A percentile compares a stretch with the other conserved stretches of the same genome.
Conservation (phyloP, 129 eudicot species). For the Heracleum sosnowskyi region DNA sequence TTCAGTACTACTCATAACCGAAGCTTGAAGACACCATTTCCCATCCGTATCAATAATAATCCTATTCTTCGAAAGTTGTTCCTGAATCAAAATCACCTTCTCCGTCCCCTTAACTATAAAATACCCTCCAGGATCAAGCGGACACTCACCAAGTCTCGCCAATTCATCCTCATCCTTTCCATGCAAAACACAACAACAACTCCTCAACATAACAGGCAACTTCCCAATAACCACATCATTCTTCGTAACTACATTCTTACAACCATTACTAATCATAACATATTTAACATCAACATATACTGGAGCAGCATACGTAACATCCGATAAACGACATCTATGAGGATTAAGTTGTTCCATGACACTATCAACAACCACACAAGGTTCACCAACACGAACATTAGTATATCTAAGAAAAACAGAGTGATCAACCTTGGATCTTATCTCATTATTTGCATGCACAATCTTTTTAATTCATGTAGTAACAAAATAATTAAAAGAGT, state of each 20-base stretch:
- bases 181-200: constrained; percentile 51
- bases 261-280: constrained; percentile 24
- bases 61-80: constrained; percentile 95
- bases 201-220: constrained; percentile 88
- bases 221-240: constrained; percentile 50
- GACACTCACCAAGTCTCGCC: constrained; percentile 88
- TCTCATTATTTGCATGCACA: constrained; percentile 48
- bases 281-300: constrained; percentile 56
- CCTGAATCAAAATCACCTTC: constrained; percentile 95
- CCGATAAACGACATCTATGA: too few relatives aligned
- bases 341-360: too few relatives aligned
- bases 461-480: constrained; percentile 61
- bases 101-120: constrained; percentile 90
- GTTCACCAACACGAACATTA: background rate
- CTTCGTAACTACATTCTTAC: background rate
- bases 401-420: constrained; percentile 50
- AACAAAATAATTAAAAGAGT: constrained; percentile 72
- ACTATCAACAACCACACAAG: background rate
- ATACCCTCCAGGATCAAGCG: constrained; percentile 99
- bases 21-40: constrained; percentile 84
- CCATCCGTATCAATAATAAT: constrained; percentile 83
- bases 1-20: constrained; percentile 81
- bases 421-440: constrained; percentile 31
- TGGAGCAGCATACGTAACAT: constrained; percentile 80
- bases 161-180: constrained; percentile 87